Conservation (phyloP, 345 rosid genomes). For the Eutrema japonicum region DNA sequence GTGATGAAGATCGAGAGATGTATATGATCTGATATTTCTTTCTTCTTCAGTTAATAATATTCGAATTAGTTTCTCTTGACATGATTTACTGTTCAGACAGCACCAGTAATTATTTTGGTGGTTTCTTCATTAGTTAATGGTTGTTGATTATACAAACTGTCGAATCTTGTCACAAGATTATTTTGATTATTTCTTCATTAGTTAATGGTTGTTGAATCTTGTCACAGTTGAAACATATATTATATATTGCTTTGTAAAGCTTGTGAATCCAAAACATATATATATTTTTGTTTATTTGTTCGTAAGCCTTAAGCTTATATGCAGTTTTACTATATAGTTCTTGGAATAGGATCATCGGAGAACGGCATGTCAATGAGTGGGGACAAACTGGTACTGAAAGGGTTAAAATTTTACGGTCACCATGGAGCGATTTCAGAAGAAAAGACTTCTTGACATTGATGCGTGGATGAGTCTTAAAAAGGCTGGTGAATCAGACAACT, state of each 20-base stretch:
- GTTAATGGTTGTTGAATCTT: too few relatives aligned
- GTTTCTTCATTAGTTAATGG: neutral
- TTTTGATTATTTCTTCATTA: too few relatives aligned
- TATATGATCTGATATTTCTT: neutral
- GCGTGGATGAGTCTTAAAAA: slow-evolving; percentile 84
- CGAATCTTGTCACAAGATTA: too few relatives aligned
- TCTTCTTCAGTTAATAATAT: neutral
- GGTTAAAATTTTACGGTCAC: slow-evolving; percentile 78
- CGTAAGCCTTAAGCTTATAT: neutral
- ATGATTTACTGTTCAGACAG: neutral
- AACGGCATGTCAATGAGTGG: slow-evolving; percentile 19
- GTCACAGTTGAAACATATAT: too few relatives aligned
- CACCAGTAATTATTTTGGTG: neutral
- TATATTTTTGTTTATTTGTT: neutral
- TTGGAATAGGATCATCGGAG: slow-evolving; percentile 19
- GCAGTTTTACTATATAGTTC: slow-evolving; percentile 4
- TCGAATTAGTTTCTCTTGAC: neutral
- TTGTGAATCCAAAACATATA: neutral
- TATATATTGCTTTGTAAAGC: neutral
- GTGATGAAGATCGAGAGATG: neutral
- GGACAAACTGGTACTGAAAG: slow-evolving; percentile 57
- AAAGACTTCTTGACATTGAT: slow-evolving; percentile 69
- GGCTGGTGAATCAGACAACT: slow-evolving; percentile 71
- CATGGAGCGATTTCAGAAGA: slow-evolving; percentile 89
- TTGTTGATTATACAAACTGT: neutral